Evolutionary conservation across 306 rosid species (phyloP), one percentile per base, ranked within the genome.

Genomic region (Macrotyloma uniflorum): DNA sequence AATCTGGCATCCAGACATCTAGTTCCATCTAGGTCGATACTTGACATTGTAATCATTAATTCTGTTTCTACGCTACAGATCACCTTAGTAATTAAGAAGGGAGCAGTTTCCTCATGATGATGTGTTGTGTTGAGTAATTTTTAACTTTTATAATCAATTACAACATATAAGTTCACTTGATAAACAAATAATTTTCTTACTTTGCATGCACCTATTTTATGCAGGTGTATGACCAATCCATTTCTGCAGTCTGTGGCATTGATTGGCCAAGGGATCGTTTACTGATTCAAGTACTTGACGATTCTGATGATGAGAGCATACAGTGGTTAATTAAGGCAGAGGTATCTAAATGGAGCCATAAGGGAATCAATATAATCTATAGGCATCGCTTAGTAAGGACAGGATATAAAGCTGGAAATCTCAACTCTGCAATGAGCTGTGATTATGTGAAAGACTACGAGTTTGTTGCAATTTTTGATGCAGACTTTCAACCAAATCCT

Each of bases 371-470:
- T 81, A 89, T 94, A 80, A 77, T 89, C 78, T 94, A 94, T 78
- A 75, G 91, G 75, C 98, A 94, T 87, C 96, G 98, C n/a, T 72
- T 85, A 49, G 16, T 85, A 78, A 87, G 98, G 87, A 94, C 97
- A 5, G 97, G 98, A 80, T 94, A 94, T 79, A 92, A 94, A 89
- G 98, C 98, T 14, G 98, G 98, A 84, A 94, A 94, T 86, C 97
- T 92, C 78, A 92, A 94, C 63, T 94, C 98, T 62, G 98, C 98
- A 36, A 94, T 94, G 98, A 77, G 86, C 78, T 94, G 96, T 79
- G 97, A 92, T 83, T 94, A 92, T 69, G 96, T 92, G 19, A 88
- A 87, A 85, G 91, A 73, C 80, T 92, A 86, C n/a, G 98, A 94
- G 66, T 94, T 94, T 71, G 98, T 94, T 23, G 94, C 97, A 61